phyloP scores from a whole-genome alignment of 345 rosid species.

The Corchorus capsularis region DNA sequence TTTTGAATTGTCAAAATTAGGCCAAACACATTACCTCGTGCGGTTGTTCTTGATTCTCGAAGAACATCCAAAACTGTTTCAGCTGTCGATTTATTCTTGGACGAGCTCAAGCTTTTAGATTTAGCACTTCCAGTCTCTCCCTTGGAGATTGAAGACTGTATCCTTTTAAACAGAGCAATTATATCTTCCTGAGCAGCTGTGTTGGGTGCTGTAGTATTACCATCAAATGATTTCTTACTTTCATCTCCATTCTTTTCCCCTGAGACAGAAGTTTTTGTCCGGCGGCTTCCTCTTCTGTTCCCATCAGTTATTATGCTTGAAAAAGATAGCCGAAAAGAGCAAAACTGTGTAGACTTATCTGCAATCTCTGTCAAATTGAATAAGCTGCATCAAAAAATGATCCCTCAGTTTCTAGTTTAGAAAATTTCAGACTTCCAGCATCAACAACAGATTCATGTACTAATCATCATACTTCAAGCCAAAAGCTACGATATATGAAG shows the following conservation, averaged over 20 bases:
- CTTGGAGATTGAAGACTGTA: slow-evolving; percentile 6
- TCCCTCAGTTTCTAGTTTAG: slow-evolving; percentile 39
- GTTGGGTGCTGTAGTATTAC: background rate
- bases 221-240: background rate
- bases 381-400: slow-evolving; percentile 61
- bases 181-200: slow-evolving; percentile 2
- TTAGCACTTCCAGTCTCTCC: background rate
- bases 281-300: slow-evolving; percentile 27
- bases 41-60: slow-evolving; percentile 31
- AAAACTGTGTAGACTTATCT: slow-evolving; percentile 31
- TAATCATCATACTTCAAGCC: background rate
- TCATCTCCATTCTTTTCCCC: background rate
- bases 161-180: slow-evolving; percentile 7
- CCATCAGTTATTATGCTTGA: slow-evolving; percentile 33
- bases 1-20: background rate
- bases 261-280: slow-evolving; percentile 27
- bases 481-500: too few relatives aligned
- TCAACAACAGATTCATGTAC: background rate
- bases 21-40: slow-evolving; percentile 30
- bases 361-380: slow-evolving; percentile 69
- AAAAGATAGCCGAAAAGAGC: slow-evolving; percentile 19
- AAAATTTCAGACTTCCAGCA: slow-evolving; percentile 2
- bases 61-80: slow-evolving; percentile 44
- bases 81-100: background rate
- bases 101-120: background rate